Conservation (phyloP, 345 rosid genomes). For the Salix caprea region DNA sequence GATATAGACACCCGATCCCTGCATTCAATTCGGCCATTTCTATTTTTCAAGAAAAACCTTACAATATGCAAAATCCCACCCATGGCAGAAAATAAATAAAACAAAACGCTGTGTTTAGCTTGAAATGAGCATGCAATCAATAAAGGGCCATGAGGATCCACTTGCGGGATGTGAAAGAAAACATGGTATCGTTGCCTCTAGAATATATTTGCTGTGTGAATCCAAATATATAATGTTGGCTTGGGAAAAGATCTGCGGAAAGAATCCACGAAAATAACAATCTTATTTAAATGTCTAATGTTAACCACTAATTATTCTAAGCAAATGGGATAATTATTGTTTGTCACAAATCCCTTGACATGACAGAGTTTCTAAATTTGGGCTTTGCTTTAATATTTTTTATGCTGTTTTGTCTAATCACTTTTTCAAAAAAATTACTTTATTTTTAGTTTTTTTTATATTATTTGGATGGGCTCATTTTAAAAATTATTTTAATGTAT, state of each 20-base stretch:
- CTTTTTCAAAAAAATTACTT: too few species aligned
- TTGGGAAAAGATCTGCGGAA: background rate
- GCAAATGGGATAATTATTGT: background rate
- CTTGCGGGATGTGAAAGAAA: constrained; percentile 24
- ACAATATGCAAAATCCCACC: too few species aligned
- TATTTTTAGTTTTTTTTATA: too few species aligned
- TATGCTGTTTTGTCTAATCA: too few species aligned
- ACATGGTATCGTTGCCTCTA: background rate
- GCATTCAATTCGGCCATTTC: background rate
- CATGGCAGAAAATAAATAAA: too few species aligned
- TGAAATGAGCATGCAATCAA: background rate
- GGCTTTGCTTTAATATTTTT: too few species aligned
- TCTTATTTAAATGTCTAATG: background rate
- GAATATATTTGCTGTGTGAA: background rate
- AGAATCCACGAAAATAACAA: background rate
- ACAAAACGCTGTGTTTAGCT: too few species aligned
- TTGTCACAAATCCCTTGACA: background rate
- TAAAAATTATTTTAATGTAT: too few species aligned
- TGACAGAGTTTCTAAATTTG: background rate
- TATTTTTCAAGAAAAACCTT: too few species aligned
- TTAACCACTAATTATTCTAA: background rate
- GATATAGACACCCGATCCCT: constrained; percentile 11
- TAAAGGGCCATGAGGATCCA: constrained; percentile 23
- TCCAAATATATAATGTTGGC: background rate
- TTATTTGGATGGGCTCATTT: too few species aligned